These are phyloP conservation scores for Carallia pectinifolia DNA, from an alignment of 345 rosid genomes.

Conservation along the genomic window DNA sequence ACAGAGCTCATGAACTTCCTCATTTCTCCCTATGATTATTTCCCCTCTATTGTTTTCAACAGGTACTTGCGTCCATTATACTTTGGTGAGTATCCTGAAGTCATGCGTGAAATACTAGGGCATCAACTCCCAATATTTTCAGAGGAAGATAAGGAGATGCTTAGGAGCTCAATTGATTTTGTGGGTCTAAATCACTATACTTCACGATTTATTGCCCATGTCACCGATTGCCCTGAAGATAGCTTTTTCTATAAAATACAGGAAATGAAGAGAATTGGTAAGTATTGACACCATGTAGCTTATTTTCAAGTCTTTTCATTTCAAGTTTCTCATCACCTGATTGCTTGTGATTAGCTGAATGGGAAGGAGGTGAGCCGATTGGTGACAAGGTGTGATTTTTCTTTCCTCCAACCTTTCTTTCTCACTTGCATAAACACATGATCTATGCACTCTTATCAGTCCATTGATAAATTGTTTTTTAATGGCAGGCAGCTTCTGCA, in stretches of 20 bases:
- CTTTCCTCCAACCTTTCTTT: slow-evolving; percentile 5
- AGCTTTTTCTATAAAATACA: slow-evolving; percentile 55
- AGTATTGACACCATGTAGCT: slow-evolving; percentile 2
- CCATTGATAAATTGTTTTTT: slow-evolving; percentile 22
- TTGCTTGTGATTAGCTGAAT: slow-evolving; percentile 46
- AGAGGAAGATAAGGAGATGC: slow-evolving; percentile 60
- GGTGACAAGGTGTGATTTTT: slow-evolving; percentile 62
- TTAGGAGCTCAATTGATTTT: slow-evolving; percentile 64
- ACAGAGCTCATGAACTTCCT: no score
- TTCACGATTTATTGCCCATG: slow-evolving; percentile 68
- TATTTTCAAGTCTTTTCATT: neutral
- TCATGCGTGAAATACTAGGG: slow-evolving; percentile 63
- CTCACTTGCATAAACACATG: neutral
- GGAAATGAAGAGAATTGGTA: slow-evolving; percentile 64
- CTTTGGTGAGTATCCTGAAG: slow-evolving; percentile 78
- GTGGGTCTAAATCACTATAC: slow-evolving; percentile 90
- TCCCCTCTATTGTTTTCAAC: neutral
- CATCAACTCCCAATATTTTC: slow-evolving; percentile 69
- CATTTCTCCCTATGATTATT: no score
- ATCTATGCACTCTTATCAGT: neutral
- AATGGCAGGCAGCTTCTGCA: slow-evolving; percentile 80
- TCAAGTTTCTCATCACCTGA: slow-evolving; percentile 6
- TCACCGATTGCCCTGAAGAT: slow-evolving; percentile 39
- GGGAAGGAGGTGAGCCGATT: slow-evolving; percentile 73
- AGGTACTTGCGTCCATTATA: slow-evolving; percentile 84